Evolutionary conservation across 306 rosid species (phyloP), one percentile per base, ranked within the genome.

Genomic region (Cyclanthera cordifolia): DNA sequence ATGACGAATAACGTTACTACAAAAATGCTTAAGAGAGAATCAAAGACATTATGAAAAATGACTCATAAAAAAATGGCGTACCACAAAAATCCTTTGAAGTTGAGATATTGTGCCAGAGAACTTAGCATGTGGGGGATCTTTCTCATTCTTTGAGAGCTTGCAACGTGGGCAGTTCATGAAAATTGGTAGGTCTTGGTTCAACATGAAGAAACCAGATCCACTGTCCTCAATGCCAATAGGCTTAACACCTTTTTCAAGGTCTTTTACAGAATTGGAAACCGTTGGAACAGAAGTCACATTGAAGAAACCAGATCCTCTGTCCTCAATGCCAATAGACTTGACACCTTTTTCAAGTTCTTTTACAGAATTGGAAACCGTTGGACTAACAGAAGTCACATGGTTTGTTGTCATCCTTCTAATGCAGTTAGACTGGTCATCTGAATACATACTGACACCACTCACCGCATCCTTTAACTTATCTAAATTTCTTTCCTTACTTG

Each of bases 151-250:
- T 50, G 93, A 84, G 75, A 75, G 78, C 76, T 73, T 85, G 81
- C 98, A 92, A 77, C 84, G 89, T 49, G 96, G 98, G 79, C 96
- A 92, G 73, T 74, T 74, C 93, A 92, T 87, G 83, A 79, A 92
- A 78, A 92, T 69, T 8, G 98, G 98, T 75, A 92, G 69, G 73
- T 92, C 85, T 55, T 72, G 84, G 71, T 85, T 85, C 79, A 89
- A 72, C 93, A 89, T 72, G 75, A 91, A 81, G 80, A 77, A 77
- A 81, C 87, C 89, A 75, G 50, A 79, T 72, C 87, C 89, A 72
- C 69, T 80, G 66, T 82, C 90, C 81, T 78, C 85, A 58, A 73
- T 72, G 73, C 65, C 56, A 72, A 77, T 79, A 72, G 79, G 58
- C 67, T 84, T 89, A 67, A 84, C 68, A 76, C 80, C 84, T 67